These are phyloP conservation scores for Parafenestella ontariensis DNA, from an alignment of 2,329 filamentous ascomycete species.

Conservation along the genomic window DNA sequence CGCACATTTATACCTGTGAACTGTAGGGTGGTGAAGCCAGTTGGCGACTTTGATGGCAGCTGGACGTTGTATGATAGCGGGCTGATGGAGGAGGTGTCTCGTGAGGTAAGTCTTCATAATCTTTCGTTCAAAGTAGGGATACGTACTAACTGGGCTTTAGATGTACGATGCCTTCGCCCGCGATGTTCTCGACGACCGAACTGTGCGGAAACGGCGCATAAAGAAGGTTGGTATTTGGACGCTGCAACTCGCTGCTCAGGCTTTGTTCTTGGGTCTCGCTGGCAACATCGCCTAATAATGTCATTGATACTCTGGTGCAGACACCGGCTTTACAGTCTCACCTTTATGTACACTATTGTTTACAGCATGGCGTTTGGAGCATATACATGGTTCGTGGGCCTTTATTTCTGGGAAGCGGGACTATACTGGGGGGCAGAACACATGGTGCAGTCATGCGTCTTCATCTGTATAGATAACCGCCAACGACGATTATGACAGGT, in stretches of 20 bases:
- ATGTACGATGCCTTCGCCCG: constrained; percentile 93
- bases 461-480: background rate
- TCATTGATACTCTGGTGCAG: constrained; percentile 1
- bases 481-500: constrained; percentile 10
- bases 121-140: background rate
- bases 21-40: constrained; percentile 90
- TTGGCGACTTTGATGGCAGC: constrained; percentile 88
- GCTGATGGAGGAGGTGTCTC: constrained; percentile 89
- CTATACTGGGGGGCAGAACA: background rate
- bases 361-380: constrained; percentile 20
- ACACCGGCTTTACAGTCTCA: constrained; percentile 11
- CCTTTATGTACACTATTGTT: constrained; percentile 18
- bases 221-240: constrained; percentile 98
- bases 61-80: constrained; percentile 96
- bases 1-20: constrained; percentile 94
- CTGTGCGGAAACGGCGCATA: constrained; percentile 82
- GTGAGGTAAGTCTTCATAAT: constrained; percentile 64
- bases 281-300: constrained; percentile 72
- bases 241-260: constrained; percentile 87
- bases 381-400: background rate
- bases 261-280: constrained; percentile 92
- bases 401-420: background rate
- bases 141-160: constrained; percentile 45
- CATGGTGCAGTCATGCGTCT: background rate
- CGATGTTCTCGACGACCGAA: constrained; percentile 89